Base-by-base conservation (phyloP, 768 basidiomycete species). In the Leccinum rimulosum region DNA sequence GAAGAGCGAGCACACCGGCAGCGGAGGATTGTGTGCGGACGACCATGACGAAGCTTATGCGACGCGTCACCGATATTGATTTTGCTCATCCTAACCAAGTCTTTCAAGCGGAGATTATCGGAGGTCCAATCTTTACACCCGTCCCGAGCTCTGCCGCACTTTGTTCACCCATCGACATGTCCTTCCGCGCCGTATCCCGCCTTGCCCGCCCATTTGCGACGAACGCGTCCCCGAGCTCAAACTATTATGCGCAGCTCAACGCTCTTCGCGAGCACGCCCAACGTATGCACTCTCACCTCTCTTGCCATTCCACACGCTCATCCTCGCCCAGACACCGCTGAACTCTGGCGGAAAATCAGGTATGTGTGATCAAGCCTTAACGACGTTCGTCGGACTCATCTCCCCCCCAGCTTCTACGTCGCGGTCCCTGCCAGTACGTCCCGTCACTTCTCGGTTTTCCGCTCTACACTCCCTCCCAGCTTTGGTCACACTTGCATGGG, bases 331-430 rank as follows among this genome's bases (percentile, higher is more conserved):
- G 92, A 85, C 59, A 88, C 91, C 30, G 77, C 88, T 53, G 80
- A 87, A 56, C 83, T 94, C 64, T 94, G 92, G 92, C 86, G 90
- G 69, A 92, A 87, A 78, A 90, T 94, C 73, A 89, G 89, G 91
- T 88, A 19, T 45, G 69, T 52, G 82, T 70, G 6, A n/a, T 40
- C 28, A 19, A 28, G 36, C 15, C 28, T 30, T 3, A 50, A 28
- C 40, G 25, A 12, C 2, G 54, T 30, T 36, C 47, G 11, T 50
- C 54, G 58, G 30, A 40, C 60, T 65, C 48, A 64, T 56, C 50
- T 19, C 51, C 17, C 28, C 5, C 52, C 6, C 62, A 93, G 92
- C 74, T 83, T 80, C 78, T 93, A 82, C 64, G 86, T 86, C 61
- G 91, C 89, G 69, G 47, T 87, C 58, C 92, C 92, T 62, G 84